phyloP scores from a whole-genome alignment of 2,329 filamentous ascomycete genomes.

The Beauveria caledonica region DNA sequence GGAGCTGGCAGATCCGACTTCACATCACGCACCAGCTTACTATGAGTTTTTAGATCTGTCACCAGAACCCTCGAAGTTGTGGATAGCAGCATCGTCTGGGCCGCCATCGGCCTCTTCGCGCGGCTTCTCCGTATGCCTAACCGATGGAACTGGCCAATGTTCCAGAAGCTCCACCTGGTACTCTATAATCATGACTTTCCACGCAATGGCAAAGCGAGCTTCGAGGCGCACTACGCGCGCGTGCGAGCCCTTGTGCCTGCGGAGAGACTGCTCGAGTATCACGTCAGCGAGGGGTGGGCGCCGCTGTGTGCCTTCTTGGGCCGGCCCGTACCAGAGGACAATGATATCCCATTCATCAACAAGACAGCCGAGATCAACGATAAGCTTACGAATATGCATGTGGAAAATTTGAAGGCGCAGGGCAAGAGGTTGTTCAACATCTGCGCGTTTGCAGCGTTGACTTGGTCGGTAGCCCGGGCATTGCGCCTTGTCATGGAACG shows the following conservation, averaged over 20 bases:
- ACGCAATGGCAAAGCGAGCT: constrained; percentile 12
- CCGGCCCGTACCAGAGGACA: constrained; percentile 16
- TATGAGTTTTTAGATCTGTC: neutral
- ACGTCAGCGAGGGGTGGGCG: constrained; percentile 18
- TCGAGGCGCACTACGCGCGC: constrained; percentile 17
- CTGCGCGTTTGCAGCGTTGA: neutral
- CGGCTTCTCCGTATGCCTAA: constrained; percentile 5
- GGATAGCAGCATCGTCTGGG: constrained; percentile 3
- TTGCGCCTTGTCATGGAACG: neutral
- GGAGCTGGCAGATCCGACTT: neutral
- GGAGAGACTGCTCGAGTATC: constrained; percentile 18
- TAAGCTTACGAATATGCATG: neutral
- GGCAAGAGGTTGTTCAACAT: constrained; percentile 7
- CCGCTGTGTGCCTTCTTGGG: constrained; percentile 21
- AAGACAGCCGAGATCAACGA: constrained; percentile 7
- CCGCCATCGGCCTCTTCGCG: neutral
- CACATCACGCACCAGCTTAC: neutral
- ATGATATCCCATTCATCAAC: constrained; percentile 13
- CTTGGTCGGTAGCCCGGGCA: neutral
- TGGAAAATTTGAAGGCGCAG: neutral
- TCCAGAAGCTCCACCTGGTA: constrained; percentile 17
- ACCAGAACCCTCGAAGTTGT: neutral
- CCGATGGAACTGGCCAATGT: constrained; percentile 9
- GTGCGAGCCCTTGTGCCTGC: constrained; percentile 13
- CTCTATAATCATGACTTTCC: constrained; percentile 8